Percentiles rank a stretch among this genome's conserved stretches.
phyloP scores from a whole-genome alignment of 1,284 basidiomycete species.

The Gymnopus androsaceus region DNA sequence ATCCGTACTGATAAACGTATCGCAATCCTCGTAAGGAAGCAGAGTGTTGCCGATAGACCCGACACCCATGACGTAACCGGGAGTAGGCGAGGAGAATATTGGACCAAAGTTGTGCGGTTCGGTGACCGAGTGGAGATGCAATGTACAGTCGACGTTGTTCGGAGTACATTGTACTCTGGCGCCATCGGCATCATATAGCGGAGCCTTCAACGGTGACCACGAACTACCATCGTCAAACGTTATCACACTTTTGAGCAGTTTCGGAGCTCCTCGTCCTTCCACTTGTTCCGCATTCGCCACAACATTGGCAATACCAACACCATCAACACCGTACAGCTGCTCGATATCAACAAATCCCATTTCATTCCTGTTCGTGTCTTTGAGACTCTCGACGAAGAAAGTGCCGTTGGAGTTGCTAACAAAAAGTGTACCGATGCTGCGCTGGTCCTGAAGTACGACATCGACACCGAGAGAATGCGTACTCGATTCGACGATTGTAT shows the following conservation, averaged over 20 bases:
- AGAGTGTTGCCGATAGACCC: constrained; percentile 81
- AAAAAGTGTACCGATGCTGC: constrained; percentile 87
- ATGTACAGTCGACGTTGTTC: constrained; percentile 67
- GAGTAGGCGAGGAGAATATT: constrained; percentile 92
- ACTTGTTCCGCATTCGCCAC: constrained; percentile 84
- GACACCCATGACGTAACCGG: constrained; percentile 94
- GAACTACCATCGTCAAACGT: constrained; percentile 92
- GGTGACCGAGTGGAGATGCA: constrained; percentile 93
- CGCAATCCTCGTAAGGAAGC: constrained; percentile 82
- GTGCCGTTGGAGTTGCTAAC: constrained; percentile 94
- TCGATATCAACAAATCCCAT: constrained; percentile 94
- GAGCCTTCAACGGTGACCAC: constrained; percentile 76
- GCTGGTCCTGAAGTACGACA: constrained; percentile 77
- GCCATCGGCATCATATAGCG: constrained; percentile 62
- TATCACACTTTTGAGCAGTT: constrained; percentile 76
- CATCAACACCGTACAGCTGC: constrained; percentile 88
- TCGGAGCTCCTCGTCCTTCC: constrained; percentile 61
- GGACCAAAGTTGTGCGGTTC: constrained; percentile 90
- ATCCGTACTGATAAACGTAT: constrained; percentile 92
- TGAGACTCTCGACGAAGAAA: constrained; percentile 89
- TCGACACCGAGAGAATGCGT: constrained; percentile 93
- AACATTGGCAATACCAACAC: constrained; percentile 88
- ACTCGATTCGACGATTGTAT: constrained; percentile 94
- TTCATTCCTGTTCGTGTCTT: constrained; percentile 88
- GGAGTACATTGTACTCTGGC: constrained; percentile 65